Evolutionary conservation across 1,284 basidiomycete genomes (phyloP).

Genomic region (Phylloporus gajari): DNA sequence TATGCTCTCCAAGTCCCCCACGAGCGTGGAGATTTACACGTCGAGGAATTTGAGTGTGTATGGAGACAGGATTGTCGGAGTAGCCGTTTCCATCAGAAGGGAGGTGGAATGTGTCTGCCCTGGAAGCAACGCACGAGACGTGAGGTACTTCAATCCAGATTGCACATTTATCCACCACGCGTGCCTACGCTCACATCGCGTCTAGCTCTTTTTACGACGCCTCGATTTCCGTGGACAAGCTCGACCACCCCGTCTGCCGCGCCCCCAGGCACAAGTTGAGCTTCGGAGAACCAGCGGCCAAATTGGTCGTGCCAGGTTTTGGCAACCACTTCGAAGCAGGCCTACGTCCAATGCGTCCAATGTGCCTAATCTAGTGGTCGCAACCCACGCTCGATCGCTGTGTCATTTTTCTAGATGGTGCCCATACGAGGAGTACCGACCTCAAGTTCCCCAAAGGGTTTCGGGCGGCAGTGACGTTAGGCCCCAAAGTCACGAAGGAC

Average conservation of each 20-base stretch:
- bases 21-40: too few species aligned
- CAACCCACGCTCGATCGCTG: constrained; percentile 74
- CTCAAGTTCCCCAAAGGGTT: constrained; percentile 55
- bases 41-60: constrained; percentile 41
- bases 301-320: constrained; percentile 66
- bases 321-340: constrained; percentile 81
- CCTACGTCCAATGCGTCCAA: constrained; percentile 89
- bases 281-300: too few species aligned
- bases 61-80: background rate
- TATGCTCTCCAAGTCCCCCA: too few species aligned
- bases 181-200: too few species aligned
- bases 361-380: constrained; percentile 83
- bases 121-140: constrained; percentile 43
- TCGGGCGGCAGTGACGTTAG: constrained; percentile 61
- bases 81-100: constrained; percentile 32
- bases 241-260: too few species aligned
- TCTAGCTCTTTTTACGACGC: background rate
- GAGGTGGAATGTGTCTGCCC: constrained; percentile 42
- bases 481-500: constrained; percentile 63
- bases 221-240: too few species aligned
- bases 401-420: constrained; percentile 63
- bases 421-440: constrained; percentile 65
- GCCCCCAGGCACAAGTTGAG: too few species aligned
- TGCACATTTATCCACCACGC: too few species aligned
- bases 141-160: constrained; percentile 39